A percentile compares a stretch with the other conserved stretches of the same genome.
Conservation (phyloP, 2,329 filamentous ascomycete genomes). For the Pseudocercospora macadamiae region DNA sequence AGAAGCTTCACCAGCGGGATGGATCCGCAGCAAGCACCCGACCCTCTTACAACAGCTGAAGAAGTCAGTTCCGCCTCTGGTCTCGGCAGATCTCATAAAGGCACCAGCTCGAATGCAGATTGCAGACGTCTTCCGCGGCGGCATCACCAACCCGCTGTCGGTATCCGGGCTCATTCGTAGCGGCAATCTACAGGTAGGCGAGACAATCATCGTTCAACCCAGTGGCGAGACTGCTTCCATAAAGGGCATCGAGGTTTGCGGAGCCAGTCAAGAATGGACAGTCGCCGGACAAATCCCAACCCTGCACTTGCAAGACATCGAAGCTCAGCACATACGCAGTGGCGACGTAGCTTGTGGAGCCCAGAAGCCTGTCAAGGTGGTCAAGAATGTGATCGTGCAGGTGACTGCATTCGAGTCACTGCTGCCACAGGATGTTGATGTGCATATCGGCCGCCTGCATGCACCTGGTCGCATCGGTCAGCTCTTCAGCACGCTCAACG, state of each 20-base stretch:
- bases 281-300: conserved; percentile 88
- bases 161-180: conserved; percentile 84
- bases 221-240: conserved; percentile 78
- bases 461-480: conserved; percentile 73
- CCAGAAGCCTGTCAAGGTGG: conserved; percentile 65
- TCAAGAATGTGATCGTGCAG: conserved; percentile 78
- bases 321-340: conserved; percentile 69
- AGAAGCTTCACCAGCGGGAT: conserved; percentile 54
- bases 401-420: conserved; percentile 87
- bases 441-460: conserved; percentile 84
- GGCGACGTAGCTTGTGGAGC: conserved; percentile 82
- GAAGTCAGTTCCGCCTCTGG: conserved; percentile 69
- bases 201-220: conserved; percentile 77
- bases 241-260: conserved; percentile 78
- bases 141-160: conserved; percentile 78
- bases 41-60: conserved; percentile 86
- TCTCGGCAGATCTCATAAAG: conserved; percentile 51
- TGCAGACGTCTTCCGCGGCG: conserved; percentile 80
- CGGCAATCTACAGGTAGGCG: conserved; percentile 82
- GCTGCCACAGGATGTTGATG: conserved; percentile 84
- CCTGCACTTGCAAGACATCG: conserved; percentile 82
- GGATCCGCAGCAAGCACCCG: conserved; percentile 67
- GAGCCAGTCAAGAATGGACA: conserved; percentile 77
- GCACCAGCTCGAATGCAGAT: conserved; percentile 86
- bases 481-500: conserved; percentile 73